These are phyloP conservation scores for Liquidambar formosana DNA, from an alignment of 164 flowering plant species.

Conservation along the genomic window DNA sequence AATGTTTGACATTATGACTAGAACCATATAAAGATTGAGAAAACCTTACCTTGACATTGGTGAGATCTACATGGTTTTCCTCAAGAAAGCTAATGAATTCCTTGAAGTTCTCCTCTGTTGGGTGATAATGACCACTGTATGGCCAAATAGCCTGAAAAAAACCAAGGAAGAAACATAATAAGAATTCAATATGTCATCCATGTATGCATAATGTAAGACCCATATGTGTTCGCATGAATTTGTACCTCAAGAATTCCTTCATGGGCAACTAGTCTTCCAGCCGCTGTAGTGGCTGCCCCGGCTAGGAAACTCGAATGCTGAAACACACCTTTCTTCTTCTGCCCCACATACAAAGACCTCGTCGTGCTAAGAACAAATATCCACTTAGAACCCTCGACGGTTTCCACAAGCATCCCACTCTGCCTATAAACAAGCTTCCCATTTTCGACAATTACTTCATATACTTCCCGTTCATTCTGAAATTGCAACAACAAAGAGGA, in stretches of 20 bases:
- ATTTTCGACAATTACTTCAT: conserved; percentile 55
- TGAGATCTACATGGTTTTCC: conserved; percentile 60
- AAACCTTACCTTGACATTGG: conserved; percentile 59
- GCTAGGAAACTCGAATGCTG: conserved; percentile 66
- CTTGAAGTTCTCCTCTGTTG: conserved; percentile 69
- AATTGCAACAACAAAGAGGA: neutral
- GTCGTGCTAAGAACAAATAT: conserved; percentile 77
- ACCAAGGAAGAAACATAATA: neutral
- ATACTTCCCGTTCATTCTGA: conserved; percentile 67
- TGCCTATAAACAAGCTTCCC: conserved; percentile 55
- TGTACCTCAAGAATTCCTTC: conserved; percentile 61
- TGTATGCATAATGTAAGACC: no score
- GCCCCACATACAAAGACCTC: conserved; percentile 61
- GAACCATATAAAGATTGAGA: neutral
- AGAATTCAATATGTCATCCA: neutral
- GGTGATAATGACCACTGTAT: conserved; percentile 79
- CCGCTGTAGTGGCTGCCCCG: conserved; percentile 79
- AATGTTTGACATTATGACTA: neutral
- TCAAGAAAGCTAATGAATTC: conserved; percentile 68
- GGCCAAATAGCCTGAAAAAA: conserved; percentile 70
- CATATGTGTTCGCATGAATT: neutral
- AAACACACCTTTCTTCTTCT: conserved; percentile 59
- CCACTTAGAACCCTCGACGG: conserved; percentile 66
- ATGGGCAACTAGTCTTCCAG: conserved; percentile 72
- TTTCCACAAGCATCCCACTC: conserved; percentile 44